Evolutionary conservation across 768 basidiomycete species (phyloP), one percentile per base, ranked within the genome.

Genomic region (Russula vinacea): DNA sequence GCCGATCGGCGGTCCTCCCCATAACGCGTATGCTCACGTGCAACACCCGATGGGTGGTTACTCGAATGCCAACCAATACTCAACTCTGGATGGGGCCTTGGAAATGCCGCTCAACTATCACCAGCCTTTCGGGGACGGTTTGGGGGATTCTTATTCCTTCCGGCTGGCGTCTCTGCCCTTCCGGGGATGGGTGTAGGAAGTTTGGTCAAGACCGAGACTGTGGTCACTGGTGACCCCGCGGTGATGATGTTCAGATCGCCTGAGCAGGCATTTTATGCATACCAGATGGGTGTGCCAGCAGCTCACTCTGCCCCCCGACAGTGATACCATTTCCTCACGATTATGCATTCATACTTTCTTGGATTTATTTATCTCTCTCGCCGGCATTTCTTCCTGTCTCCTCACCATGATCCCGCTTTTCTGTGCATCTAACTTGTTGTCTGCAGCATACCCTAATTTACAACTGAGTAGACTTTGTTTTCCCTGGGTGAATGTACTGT

Each of bases 121-220:
- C n/a, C 65, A 47, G 13, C 62, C 65, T 7, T 67, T 67, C 39
- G 66, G 66, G 1, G 56, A 58, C 19, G 63, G 66, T 13, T 19
- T 67, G 17, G 63, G 54, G 19, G 66, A 65, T 16, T 56, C 45
- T 19, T 37, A 11, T 58, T 24, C 45, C 35, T 55, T 35, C 53
- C 37, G 5, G 8, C 54, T 29, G 47, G 32, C 13, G 42, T n/a
- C 17, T n/a, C n/a, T n/a, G n/a, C 57, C 7, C 39, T 55, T 19
- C 40, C 45, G 14, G 57, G 53, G 9, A 52, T 64, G 63, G 45
- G 42, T 35, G 54, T 60, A 5, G 66, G 49, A 14, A n/a, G 40
- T 2, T 37, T 58, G 24, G 51, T 60, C 17, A 35, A 52, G 49
- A 35, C 49, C 14, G 66, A 56, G 22, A 6, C 66, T 11, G 40